Conservation (phyloP, 352 stramenopile species). For the Globisporangium emineosum region DNA sequence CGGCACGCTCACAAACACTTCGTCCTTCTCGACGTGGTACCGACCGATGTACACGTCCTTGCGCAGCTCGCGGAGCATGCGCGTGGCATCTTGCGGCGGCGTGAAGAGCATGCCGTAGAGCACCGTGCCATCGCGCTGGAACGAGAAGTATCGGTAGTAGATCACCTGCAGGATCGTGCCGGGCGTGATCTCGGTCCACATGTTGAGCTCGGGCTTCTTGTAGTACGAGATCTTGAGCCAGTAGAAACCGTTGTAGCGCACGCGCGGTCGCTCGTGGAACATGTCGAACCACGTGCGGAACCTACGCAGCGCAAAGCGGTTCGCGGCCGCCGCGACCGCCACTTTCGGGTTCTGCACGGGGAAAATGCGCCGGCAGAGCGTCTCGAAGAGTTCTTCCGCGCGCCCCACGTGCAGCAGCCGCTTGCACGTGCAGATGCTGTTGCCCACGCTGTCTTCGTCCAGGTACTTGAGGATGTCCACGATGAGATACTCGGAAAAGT, state of each 20-base stretch:
- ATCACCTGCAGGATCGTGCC: conserved; percentile 77
- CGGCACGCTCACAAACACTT: conserved; percentile 64
- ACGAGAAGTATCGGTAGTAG: conserved; percentile 85
- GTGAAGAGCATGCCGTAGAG: conserved; percentile 81
- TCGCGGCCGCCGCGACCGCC: conserved; percentile 32
- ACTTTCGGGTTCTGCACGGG: conserved; percentile 49
- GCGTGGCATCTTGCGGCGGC: conserved; percentile 48
- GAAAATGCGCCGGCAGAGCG: conserved; percentile 70
- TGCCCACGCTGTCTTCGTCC: conserved; percentile 70
- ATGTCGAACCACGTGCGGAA: conserved; percentile 75
- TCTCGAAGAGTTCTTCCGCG: conserved; percentile 61
- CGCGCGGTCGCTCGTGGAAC: conserved; percentile 59
- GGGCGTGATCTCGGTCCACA: conserved; percentile 69
- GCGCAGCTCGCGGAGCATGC: conserved; percentile 22
- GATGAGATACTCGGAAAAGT: conserved; percentile 64
- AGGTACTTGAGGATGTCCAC: conserved; percentile 67
- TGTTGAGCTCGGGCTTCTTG: conserved; percentile 84
- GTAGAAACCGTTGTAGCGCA: conserved; percentile 83
- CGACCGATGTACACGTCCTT: conserved; percentile 52
- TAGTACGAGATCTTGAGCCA: conserved; percentile 77
- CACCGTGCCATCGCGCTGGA: conserved; percentile 68
- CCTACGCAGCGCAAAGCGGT: conserved; percentile 59
- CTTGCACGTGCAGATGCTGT: conserved; percentile 52
- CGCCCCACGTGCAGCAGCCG: conserved; percentile 47
- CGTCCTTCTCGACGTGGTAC: conserved; percentile 65